phyloP scores from a whole-genome alignment of 495 filamentous ascomycete species.

The Venustampulla echinocandica region DNA sequence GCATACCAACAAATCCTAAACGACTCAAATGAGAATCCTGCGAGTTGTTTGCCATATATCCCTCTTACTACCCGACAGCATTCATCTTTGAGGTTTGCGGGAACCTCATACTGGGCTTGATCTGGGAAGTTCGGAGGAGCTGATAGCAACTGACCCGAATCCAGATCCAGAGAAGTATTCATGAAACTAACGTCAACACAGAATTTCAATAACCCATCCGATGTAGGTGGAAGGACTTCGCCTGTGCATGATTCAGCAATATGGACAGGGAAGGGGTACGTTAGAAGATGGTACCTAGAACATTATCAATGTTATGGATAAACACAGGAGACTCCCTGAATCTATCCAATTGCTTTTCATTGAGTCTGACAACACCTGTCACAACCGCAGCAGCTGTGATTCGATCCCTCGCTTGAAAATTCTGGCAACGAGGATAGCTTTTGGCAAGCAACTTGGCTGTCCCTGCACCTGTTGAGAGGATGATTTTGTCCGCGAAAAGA shows the following conservation, averaged over 20 bases:
- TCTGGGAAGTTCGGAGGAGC: conserved; percentile 8
- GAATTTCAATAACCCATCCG: conserved; percentile 15
- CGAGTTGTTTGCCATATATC: conserved; percentile 13
- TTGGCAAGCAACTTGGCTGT: conserved; percentile 50
- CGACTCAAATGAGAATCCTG: conserved; percentile 3
- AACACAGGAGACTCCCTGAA: conserved; percentile 26
- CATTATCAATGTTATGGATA: conserved; percentile 3
- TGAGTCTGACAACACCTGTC: conserved; percentile 34
- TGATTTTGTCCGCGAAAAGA: conserved; percentile 35
- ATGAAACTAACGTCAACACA: conserved; percentile 15
- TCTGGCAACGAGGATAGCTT: conserved; percentile 28
- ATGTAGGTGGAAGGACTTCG: conserved; percentile 12
- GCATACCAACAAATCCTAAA: conserved; percentile 22
- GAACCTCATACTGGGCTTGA: conserved; percentile 5
- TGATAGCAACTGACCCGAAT: conserved; percentile 13
- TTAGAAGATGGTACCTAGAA: conserved; percentile 4
- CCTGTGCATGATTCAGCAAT: neutral
- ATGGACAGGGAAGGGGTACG: neutral
- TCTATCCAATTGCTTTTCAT: conserved; percentile 19
- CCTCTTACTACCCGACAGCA: conserved; percentile 4
- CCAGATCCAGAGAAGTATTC: conserved; percentile 3
- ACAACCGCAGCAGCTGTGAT: conserved; percentile 50
- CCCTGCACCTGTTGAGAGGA: conserved; percentile 50
- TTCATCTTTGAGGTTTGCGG: conserved; percentile 11
- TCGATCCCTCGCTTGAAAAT: conserved; percentile 40